Percentiles rank a stretch among this genome's conserved stretches.
Evolutionary conservation across 345 rosid species (phyloP).

Genomic region (Populus euphratica): DNA sequence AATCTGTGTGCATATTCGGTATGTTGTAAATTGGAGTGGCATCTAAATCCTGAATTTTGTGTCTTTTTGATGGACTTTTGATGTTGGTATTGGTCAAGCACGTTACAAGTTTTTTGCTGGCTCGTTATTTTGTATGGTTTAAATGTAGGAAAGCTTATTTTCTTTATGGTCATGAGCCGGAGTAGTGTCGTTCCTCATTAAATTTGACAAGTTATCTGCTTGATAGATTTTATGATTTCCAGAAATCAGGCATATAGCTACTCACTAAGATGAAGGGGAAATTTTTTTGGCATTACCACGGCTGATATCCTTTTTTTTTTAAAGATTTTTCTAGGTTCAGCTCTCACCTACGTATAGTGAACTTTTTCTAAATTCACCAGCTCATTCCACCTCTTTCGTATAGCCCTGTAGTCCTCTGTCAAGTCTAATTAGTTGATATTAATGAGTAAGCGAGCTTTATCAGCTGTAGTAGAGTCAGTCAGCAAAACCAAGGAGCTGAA

Average conservation of each 20-base stretch:
- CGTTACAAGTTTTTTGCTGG: not conserved
- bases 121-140: not conserved
- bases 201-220: not conserved
- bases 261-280: not conserved
- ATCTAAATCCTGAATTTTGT: not conserved
- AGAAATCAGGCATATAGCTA: not conserved
- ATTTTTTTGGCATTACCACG: not conserved
- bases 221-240: not conserved
- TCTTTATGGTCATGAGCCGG: not conserved
- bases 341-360: not conserved
- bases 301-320: not conserved
- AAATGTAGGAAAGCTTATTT: not conserved
- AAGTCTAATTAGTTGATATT: not conserved
- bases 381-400: not conserved
- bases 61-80: not conserved
- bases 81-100: not conserved
- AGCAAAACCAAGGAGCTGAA: not conserved
- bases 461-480: not conserved
- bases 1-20: not conserved
- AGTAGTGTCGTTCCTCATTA: not conserved
- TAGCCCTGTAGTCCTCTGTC: not conserved
- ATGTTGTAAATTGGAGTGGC: not conserved
- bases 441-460: not conserved
- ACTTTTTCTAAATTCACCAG: not conserved
- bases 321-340: not conserved